Percentiles rank a stretch among this genome's conserved stretches.
phyloP scores from a whole-genome alignment of 441 rosid genomes.

The Heliophila coronopifolia region DNA sequence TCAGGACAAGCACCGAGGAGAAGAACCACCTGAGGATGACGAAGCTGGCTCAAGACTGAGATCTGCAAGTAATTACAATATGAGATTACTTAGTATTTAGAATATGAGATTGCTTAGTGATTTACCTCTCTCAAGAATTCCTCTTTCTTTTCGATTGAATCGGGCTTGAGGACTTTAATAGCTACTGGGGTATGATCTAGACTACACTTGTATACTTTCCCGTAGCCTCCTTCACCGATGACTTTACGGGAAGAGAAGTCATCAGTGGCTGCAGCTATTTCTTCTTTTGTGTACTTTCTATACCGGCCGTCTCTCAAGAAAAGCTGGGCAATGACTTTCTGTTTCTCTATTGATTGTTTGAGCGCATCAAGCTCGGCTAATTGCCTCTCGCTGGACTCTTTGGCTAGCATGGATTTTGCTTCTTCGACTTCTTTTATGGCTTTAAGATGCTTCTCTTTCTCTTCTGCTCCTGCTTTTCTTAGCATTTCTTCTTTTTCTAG shows the following conservation, averaged over 20 bases:
- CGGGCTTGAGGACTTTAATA: conserved; percentile 58
- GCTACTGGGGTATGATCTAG: conserved; percentile 83
- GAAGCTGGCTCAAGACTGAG: conserved; percentile 73
- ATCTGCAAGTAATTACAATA: conserved; percentile 47
- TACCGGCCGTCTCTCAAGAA: conserved; percentile 54
- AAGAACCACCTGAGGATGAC: conserved; percentile 71
- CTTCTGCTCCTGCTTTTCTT: conserved; percentile 60
- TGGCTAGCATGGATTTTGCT: conserved; percentile 56
- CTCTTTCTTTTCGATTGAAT: conserved; percentile 49
- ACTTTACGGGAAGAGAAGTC: conserved; percentile 51
- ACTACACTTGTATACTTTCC: conserved; percentile 75
- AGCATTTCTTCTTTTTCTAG: conserved; percentile 58
- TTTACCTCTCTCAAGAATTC: conserved; percentile 80
- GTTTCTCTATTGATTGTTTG: conserved; percentile 58
- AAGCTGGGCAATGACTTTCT: conserved; percentile 53
- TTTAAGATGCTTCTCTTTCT: conserved; percentile 54
- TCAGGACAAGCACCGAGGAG: conserved; percentile 92
- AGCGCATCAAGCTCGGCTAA: conserved; percentile 61
- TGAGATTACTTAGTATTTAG: neutral
- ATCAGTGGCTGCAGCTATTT: conserved; percentile 55
- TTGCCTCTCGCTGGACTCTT: conserved; percentile 56
- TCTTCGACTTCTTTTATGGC: conserved; percentile 61
- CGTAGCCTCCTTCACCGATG: conserved; percentile 83
- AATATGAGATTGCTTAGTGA: conserved; percentile 1
- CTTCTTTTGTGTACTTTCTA: conserved; percentile 57